phyloP scores from a whole-genome alignment of 2,329 filamentous ascomycete species.

The Scortechinia acanthostroma region DNA sequence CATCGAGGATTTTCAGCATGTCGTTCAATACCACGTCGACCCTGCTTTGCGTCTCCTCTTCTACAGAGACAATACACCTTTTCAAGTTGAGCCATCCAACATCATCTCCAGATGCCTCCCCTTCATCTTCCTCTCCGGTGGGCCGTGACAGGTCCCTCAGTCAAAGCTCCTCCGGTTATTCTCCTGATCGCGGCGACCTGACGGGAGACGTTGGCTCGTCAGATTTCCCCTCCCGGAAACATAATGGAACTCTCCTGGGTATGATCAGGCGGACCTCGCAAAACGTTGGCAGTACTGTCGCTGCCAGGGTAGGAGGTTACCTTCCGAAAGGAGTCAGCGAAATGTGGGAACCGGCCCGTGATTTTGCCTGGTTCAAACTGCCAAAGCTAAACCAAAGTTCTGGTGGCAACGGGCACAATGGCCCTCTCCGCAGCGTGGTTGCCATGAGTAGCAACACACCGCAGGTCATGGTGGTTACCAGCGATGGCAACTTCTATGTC shows the following conservation, averaged over 20 bases:
- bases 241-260: constrained; percentile 51
- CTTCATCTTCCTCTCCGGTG: background rate
- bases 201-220: background rate
- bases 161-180: background rate
- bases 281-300: constrained; percentile 54
- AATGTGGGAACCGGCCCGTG: constrained; percentile 64
- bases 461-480: constrained; percentile 67
- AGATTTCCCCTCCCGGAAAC: background rate
- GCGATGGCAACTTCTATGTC: constrained; percentile 61
- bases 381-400: constrained; percentile 29
- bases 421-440: constrained; percentile 42
- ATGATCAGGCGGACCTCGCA: constrained; percentile 64
- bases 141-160: background rate
- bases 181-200: background rate
- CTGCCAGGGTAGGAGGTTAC: constrained; percentile 57
- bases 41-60: constrained; percentile 61
- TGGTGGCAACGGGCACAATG: background rate
- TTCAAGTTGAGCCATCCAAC: constrained; percentile 44
- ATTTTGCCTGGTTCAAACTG: constrained; percentile 65
- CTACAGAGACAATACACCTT: constrained; percentile 64
- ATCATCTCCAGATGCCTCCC: background rate
- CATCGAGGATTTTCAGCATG: constrained; percentile 64
- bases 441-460: constrained; percentile 61
- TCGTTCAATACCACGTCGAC: constrained; percentile 67
- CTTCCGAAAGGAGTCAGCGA: constrained; percentile 60